Base-by-base conservation (phyloP, 352 stramenopile species). In the Phytophthora tentaculata region DNA sequence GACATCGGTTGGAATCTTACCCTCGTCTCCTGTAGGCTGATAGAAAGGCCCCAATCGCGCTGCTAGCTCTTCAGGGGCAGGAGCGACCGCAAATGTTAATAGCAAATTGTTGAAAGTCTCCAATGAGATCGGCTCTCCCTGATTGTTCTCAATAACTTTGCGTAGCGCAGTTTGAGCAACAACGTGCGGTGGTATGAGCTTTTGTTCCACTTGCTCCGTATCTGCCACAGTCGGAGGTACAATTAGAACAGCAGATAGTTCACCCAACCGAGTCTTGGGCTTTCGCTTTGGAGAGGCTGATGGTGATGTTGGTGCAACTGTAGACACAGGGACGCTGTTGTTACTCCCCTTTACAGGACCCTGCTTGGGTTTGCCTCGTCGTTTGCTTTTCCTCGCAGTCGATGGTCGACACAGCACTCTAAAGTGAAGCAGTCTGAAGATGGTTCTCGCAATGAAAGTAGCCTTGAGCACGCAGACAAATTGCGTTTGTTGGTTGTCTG, bases 21-120 rank as follows among this genome's bases (percentile, higher is more conserved):
- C 71, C 41, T 91, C 81, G n/a, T 90, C 80, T 3, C 79, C 80
- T 14, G 71, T 88, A 32, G 78, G 57, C 17, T 68, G 76, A 49
- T 88, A 91, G 53, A 90, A 89, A 2, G 71, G 44, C 2, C 79
- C 81, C 1, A 89, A 51, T 3, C 68, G 74, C 4, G 56, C 54
- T 1, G 43, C 28, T 0, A 91, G 58, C 41, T 91, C 83, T 0
- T 79, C 67, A 0, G 24, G 0, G 0, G 67, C 70, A 2, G 81
- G 73, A 0, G 45, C 22, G 3, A 79, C 56, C 1, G 81, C 65
- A 24, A 84, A 91, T 10, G 69, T 51, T 10, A 74, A 22, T n/a
- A 89, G 19, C 2, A 91, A n/a, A 0, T 66, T 60, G 47, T 90
- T 90, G 43, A 91, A 88, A 5, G 37, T 20, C 29, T 91, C 83